A percentile compares a stretch with the other conserved stretches of the same genome.
Conservation (phyloP, 345 rosid species). For the Erucastrum elatum region DNA sequence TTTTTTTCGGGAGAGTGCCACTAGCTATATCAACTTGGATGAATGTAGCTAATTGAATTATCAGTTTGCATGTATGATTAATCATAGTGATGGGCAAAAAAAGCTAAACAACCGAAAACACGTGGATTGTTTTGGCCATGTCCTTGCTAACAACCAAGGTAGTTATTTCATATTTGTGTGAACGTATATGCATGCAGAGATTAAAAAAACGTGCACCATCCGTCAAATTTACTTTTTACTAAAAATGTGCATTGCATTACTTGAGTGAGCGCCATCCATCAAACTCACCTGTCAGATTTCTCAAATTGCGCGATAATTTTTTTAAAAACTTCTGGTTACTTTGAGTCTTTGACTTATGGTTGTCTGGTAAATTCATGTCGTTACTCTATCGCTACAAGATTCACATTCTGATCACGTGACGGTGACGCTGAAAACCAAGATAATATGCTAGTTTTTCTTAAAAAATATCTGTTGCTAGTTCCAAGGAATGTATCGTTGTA, state of each 20-base stretch:
- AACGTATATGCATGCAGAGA: conserved; percentile 4
- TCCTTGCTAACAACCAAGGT: conserved; percentile 33
- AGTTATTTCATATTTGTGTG: background rate
- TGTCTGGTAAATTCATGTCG: background rate
- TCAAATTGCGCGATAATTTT: background rate
- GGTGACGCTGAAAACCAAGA: background rate
- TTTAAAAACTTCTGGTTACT: background rate
- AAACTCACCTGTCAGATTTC: conserved; percentile 35
- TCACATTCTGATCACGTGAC: background rate
- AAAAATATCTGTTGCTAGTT: too few species aligned
- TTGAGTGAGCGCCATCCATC: conserved; percentile 8
- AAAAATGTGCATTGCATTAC: too few species aligned
- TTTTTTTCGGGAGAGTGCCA: background rate
- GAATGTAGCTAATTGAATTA: background rate
- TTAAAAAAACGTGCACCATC: conserved; percentile 31
- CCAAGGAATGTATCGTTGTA: too few species aligned
- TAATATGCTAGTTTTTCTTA: too few species aligned
- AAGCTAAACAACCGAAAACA: background rate
- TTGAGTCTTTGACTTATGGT: background rate
- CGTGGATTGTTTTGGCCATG: background rate
- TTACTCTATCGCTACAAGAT: background rate
- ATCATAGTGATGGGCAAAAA: conserved; percentile 13
- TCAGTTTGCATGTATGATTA: conserved; percentile 1
- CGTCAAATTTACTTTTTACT: background rate
- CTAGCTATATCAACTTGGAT: background rate